These are phyloP conservation scores for Phytophthora hibernalis DNA, from an alignment of 352 stramenopile species.

Conservation along the genomic window DNA sequence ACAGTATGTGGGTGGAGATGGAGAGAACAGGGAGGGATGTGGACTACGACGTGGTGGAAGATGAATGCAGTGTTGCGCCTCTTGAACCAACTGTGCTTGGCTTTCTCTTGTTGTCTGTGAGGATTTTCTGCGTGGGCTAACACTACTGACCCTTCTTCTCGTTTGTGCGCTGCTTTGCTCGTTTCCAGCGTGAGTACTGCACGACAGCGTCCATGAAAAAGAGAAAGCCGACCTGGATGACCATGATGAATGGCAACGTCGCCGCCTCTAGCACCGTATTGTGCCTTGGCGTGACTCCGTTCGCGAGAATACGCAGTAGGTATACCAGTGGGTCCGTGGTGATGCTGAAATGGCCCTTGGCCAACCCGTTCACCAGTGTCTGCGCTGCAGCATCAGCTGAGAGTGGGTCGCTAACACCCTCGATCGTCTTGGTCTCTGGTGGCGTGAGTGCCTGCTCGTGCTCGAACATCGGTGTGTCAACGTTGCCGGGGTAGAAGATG, in stretches of 20 bases:
- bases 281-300: slow-evolving; percentile 50
- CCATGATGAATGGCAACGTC: slow-evolving; percentile 40
- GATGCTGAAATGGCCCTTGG: slow-evolving; percentile 56
- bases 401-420: slow-evolving; percentile 35
- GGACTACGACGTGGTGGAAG: slow-evolving; percentile 4
- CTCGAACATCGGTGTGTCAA: slow-evolving; percentile 53
- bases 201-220: slow-evolving; percentile 58
- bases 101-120: slow-evolving; percentile 4
- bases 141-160: slow-evolving; percentile 30
- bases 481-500: slow-evolving; percentile 56
- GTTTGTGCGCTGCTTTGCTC: slow-evolving; percentile 23
- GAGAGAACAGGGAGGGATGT: slow-evolving; percentile 18
- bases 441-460: slow-evolving; percentile 48
- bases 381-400: slow-evolving; percentile 42
- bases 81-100: slow-evolving; percentile 11
- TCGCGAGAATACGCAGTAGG: slow-evolving; percentile 51
- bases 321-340: slow-evolving; percentile 57
- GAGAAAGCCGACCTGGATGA: slow-evolving; percentile 45
- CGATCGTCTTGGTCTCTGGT: slow-evolving; percentile 51
- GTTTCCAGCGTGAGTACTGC: slow-evolving; percentile 35
- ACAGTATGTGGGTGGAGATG: slow-evolving; percentile 21
- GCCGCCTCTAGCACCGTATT: slow-evolving; percentile 53
- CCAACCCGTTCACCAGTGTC: slow-evolving; percentile 45
- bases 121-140: slow-evolving; percentile 11
- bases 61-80: slow-evolving; percentile 21